Percentiles rank a stretch among this genome's conserved stretches.
phyloP scores from a whole-genome alignment of 1,139 yeast genomes.

The Cylindricascospora bacillispora region DNA sequence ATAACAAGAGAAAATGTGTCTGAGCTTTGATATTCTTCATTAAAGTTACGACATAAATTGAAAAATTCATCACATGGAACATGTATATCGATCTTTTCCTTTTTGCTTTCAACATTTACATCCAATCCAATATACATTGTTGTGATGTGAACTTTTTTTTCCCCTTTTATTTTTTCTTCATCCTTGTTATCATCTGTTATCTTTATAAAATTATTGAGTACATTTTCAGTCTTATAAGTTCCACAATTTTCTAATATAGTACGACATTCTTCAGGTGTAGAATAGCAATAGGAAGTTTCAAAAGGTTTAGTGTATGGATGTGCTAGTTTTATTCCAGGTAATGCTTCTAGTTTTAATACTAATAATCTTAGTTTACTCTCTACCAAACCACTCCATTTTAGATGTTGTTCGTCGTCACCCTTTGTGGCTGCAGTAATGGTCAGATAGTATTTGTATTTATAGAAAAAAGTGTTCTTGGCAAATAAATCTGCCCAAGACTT shows the following conservation, averaged over 20 bases:
- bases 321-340: conserved; percentile 65
- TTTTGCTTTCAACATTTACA: conserved; percentile 42
- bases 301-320: conserved; percentile 85
- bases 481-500: conserved; percentile 67
- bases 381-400: conserved; percentile 84
- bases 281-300: conserved; percentile 41
- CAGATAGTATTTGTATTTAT: conserved; percentile 70
- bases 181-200: conserved; percentile 28
- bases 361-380: conserved; percentile 75
- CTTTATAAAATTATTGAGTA: conserved; percentile 24
- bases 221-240: conserved; percentile 33
- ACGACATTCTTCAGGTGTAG: conserved; percentile 41
- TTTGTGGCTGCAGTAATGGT: conserved; percentile 70
- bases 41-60: conserved; percentile 64
- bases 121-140: conserved; percentile 73
- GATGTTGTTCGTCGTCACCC: conserved; percentile 64
- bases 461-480: conserved; percentile 69
- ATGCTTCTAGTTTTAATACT: conserved; percentile 68
- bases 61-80: conserved; percentile 86
- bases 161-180: conserved; percentile 20
- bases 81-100: conserved; percentile 66
- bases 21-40: conserved; percentile 46
- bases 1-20: conserved; percentile 47
- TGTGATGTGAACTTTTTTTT: conserved; percentile 47
- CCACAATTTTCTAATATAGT: conserved; percentile 46